Percentiles rank a stretch among this genome's conserved stretches.
These are phyloP conservation scores for Claviceps arundinis DNA, from an alignment of 2,329 filamentous ascomycete genomes.

Conservation along the genomic window DNA sequence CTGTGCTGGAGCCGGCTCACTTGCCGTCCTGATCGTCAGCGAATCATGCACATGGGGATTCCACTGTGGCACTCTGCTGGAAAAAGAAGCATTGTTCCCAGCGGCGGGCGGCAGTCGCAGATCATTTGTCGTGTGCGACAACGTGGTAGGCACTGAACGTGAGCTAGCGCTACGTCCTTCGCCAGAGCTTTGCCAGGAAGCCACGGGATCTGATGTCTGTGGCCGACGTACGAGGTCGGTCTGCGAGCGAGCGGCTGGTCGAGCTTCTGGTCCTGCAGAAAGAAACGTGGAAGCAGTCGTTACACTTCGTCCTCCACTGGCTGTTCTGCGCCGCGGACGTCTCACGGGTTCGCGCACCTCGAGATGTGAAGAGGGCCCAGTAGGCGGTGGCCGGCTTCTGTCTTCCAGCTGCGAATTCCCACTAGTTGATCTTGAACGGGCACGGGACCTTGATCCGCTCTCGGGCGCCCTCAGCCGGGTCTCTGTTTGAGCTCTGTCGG, in stretches of 20 bases:
- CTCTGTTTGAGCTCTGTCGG: constrained; percentile 13
- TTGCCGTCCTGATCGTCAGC: constrained; percentile 4
- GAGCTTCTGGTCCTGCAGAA: constrained; percentile 26
- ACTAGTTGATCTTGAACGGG: constrained; percentile 33
- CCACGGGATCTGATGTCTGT: constrained; percentile 23
- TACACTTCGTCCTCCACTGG: constrained; percentile 41
- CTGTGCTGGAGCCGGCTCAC: constrained; percentile 10
- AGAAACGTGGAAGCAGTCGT: constrained; percentile 34
- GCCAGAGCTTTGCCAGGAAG: constrained; percentile 25
- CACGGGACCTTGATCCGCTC: constrained; percentile 21
- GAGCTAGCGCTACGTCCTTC: constrained; percentile 31
- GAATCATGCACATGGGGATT: constrained; percentile 6
- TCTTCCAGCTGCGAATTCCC: constrained; percentile 30
- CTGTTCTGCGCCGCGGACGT: constrained; percentile 32
- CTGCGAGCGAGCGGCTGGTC: constrained; percentile 46
- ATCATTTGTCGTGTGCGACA: constrained; percentile 13
- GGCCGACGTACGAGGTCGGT: constrained; percentile 45
- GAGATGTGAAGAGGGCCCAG: constrained; percentile 13
- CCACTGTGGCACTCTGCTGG: constrained; percentile 20
- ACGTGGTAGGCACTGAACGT: constrained; percentile 16
- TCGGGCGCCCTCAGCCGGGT: constrained; percentile 16
- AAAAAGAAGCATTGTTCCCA: constrained; percentile 21
- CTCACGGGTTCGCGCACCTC: constrained; percentile 18
- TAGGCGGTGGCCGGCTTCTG: constrained; percentile 35
- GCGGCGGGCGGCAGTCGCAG: constrained; percentile 7